These are phyloP conservation scores for Trichocladium antarcticum DNA, from an alignment of 495 filamentous ascomycete genomes.

Conservation along the genomic window DNA sequence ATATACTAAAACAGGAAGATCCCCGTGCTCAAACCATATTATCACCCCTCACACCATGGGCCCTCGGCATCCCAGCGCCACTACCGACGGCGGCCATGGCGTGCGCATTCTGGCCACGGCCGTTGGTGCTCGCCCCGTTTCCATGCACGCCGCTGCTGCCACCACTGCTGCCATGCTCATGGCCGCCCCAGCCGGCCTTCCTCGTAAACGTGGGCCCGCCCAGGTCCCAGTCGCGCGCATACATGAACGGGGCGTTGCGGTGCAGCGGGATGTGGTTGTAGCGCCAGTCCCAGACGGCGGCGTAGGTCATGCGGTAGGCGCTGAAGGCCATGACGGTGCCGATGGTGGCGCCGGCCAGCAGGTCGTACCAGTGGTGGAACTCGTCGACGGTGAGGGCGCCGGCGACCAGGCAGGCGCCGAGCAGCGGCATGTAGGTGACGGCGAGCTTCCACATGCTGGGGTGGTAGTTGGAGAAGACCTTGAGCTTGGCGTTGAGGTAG, in stretches of 20 bases:
- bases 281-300: slow-evolving; percentile 47
- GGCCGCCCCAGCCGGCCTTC: neutral
- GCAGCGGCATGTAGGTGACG: slow-evolving; percentile 33
- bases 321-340: slow-evolving; percentile 46
- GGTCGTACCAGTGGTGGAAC: slow-evolving; percentile 52
- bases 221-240: neutral
- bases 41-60: too few species aligned
- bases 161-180: neutral
- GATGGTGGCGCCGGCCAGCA: slow-evolving; percentile 46
- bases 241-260: neutral
- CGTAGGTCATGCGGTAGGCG: slow-evolving; percentile 48
- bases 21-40: too few species aligned
- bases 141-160: neutral
- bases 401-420: slow-evolving; percentile 46
- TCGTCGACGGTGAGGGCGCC: slow-evolving; percentile 50
- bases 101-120: too few species aligned
- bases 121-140: neutral
- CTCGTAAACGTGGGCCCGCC: neutral
- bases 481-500: slow-evolving; percentile 55
- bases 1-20: too few species aligned
- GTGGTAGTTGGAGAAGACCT: slow-evolving; percentile 49
- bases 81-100: too few species aligned
- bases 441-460: slow-evolving; percentile 34
- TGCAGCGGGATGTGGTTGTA: slow-evolving; percentile 43
- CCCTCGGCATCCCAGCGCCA: too few species aligned